phyloP scores from a whole-genome alignment of 2,329 filamentous ascomycete genomes.

The Fusarium begoniae region DNA sequence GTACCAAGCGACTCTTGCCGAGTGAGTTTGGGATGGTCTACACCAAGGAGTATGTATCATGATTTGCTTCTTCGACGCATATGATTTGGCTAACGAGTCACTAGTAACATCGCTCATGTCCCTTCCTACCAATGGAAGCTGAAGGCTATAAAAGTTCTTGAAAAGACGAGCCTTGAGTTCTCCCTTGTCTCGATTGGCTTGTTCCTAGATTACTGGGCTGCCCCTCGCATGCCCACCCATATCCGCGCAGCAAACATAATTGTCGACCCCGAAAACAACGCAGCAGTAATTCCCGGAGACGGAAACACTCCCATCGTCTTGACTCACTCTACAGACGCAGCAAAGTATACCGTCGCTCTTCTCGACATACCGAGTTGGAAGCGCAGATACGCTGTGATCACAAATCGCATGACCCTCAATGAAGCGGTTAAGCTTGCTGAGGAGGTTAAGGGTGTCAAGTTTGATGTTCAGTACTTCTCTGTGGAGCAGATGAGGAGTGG shows the following conservation, averaged over 20 bases:
- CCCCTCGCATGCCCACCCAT: not conserved
- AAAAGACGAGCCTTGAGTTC: not conserved
- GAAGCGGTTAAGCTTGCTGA: not conserved
- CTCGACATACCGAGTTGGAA: not conserved
- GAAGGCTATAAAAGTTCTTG: not conserved
- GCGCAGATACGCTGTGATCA: not conserved
- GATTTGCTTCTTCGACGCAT: rapidly evolving
- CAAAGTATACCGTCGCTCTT: not conserved
- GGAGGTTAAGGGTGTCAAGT: not conserved
- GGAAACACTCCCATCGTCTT: not conserved
- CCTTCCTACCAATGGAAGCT: not conserved
- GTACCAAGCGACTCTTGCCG: not conserved
- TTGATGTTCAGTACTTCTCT: not conserved
- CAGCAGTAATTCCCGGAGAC: not conserved
- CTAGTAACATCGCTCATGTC: not conserved
- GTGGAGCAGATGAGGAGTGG: not conserved
- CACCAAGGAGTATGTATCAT: not conserved
- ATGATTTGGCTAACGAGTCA: not conserved
- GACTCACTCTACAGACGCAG: not conserved
- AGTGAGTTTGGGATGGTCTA: not conserved
- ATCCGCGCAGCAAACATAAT: not conserved
- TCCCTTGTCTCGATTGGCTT: not conserved
- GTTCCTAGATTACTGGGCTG: not conserved
- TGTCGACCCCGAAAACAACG: not conserved
- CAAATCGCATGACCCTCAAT: not conserved